Evolutionary conservation across 139 green algal genomes (phyloP).

Genomic region (Eudorina sp.): DNA sequence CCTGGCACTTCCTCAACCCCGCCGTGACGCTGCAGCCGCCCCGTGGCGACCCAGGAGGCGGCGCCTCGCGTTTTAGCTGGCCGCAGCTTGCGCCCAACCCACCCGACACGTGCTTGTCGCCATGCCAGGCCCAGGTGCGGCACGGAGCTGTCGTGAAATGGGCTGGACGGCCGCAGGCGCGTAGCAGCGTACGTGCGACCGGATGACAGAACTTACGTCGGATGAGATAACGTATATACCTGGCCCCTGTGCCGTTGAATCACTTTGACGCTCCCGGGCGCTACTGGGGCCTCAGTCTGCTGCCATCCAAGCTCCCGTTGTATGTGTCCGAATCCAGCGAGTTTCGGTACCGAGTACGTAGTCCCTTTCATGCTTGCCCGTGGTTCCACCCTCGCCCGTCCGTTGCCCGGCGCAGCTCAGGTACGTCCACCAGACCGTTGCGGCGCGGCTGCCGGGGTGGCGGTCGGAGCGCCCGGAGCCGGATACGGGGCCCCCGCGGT

Average conservation of each 20-base stretch:
- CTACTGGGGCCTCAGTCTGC: too few species aligned
- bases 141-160: not conserved
- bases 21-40: not conserved
- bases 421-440: not conserved
- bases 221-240: too few species aligned
- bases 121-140: conserved; percentile 27
- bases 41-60: not conserved
- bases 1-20: conserved; percentile 20
- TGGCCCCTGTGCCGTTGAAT: too few species aligned
- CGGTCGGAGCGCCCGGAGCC: not conserved
- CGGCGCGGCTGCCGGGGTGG: not conserved
- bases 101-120: not conserved
- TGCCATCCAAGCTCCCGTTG: too few species aligned
- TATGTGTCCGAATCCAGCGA: too few species aligned
- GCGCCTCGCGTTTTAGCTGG: not conserved
- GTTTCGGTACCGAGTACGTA: too few species aligned
- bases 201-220: too few species aligned
- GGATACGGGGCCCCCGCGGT: not conserved
- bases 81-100: not conserved
- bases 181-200: too few species aligned
- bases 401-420: not conserved
- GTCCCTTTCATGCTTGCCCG: too few species aligned
- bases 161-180: too few species aligned
- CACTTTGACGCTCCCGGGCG: too few species aligned
- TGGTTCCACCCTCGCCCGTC: not conserved